Evolutionary conservation across 2,329 filamentous ascomycete species (phyloP), one percentile per base, ranked within the genome.

Genomic region (Cylindrodendrum hubeiense): DNA sequence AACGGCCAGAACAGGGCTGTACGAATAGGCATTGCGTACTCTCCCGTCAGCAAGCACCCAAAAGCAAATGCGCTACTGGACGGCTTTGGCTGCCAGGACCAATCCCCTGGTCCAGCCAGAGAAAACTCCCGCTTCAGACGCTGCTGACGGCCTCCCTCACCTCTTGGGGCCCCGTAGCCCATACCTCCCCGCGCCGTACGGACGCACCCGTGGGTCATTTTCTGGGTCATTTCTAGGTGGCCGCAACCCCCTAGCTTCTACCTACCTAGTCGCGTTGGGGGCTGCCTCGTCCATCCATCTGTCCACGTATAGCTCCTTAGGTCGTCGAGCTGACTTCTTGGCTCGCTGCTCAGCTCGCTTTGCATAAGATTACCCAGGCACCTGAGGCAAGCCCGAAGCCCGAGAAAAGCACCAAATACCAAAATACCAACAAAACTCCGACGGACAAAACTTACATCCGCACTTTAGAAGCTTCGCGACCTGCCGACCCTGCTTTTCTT

Each of bases 281-380:
- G 65, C n/a, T 72, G 60, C 65, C 66, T 74, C 53, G 65, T 68
- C 67, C 47, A 4, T 44, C 13, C 37, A 55, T 44, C 61, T 71
- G 68, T 69, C 65, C 71, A 72, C 71, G 71, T 68, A 72, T 67
- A 68, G 39, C 64, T 53, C 63, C 53, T 54, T 43, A 58, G 62
- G 61, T 59, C 63, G 60, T 56, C 63, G 52, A 51, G 53, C 61
- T 53, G 53, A 65, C 64, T 53, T 57, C 70, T 61, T 66, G 58
- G 53, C 50, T 64, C 52, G 30, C 54, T 21, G 41, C 55, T 55
- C 55, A 52, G 61, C 44, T 60, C 50, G 26, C 61, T 51, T 51
- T 61, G 56, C 68, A 59, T 43, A 70, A 60, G 66, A 66, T 60
- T 53, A 19, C 26, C 60, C 19, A 37, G 58, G 34, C 22, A 49